Evolutionary conservation across 1,284 basidiomycete species (phyloP).

Genomic region (Ganoderma lucidum): DNA sequence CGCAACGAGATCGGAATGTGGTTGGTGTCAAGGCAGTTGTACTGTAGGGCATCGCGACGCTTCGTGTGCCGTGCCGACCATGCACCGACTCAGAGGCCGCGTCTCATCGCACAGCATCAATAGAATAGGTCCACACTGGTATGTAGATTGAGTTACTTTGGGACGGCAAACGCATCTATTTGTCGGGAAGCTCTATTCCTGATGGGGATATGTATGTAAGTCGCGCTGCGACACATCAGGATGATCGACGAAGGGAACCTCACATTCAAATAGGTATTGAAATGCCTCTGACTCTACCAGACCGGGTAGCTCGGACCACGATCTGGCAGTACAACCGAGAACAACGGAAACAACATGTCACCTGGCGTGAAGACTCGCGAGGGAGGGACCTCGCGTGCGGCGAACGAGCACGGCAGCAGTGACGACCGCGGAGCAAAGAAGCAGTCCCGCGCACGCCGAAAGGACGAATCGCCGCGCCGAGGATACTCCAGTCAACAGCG

Average conservation of each 20-base stretch:
- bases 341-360: neutral
- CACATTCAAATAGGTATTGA: neutral
- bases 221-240: neutral
- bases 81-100: neutral
- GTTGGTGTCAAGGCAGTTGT: neutral
- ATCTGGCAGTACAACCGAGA: neutral
- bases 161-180: neutral
- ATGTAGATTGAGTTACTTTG: neutral
- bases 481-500: conserved; percentile 73
- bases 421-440: conserved; percentile 68
- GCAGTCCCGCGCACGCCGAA: conserved; percentile 62
- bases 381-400: conserved; percentile 18
- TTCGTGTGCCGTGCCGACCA: neutral
- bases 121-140: neutral
- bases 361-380: conserved; percentile 18
- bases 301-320: neutral
- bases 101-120: neutral
- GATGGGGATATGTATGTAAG: neutral
- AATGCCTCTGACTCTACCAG: neutral
- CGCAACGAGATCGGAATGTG: neutral
- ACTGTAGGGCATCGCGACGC: neutral
- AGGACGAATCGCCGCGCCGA: conserved; percentile 70
- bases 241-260: neutral
- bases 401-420: conserved; percentile 44
- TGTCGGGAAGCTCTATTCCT: neutral